phyloP scores from a whole-genome alignment of 2,329 filamentous ascomycete species.

The Orbilia quercus region DNA sequence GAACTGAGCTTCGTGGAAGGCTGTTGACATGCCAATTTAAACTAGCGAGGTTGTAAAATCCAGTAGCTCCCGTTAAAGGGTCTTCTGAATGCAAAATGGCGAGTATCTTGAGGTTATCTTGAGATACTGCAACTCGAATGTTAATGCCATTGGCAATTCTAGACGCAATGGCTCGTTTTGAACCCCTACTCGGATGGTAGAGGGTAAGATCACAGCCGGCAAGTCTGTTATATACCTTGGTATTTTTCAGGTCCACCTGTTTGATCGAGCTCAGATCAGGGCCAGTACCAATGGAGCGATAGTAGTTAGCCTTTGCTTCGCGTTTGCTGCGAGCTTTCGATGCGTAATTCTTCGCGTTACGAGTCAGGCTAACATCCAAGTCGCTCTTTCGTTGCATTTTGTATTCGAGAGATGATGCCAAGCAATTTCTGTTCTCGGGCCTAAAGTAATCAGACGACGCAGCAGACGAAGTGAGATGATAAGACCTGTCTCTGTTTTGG shows the following conservation, averaged over 20 bases:
- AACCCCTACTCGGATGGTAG: constrained; percentile 15
- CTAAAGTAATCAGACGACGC: constrained; percentile 5
- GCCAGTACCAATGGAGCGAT: constrained; percentile 8
- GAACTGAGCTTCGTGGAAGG: constrained; percentile 17
- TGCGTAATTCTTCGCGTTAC: no score
- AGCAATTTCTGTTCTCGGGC: not conserved
- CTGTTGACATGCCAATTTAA: constrained; percentile 38
- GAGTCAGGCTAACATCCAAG: no score
- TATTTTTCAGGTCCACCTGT: constrained; percentile 17
- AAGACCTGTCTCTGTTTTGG: not conserved
- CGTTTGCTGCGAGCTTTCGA: not conserved
- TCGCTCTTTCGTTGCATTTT: not conserved
- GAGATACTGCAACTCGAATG: constrained; percentile 19
- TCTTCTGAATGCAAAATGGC: constrained; percentile 17
- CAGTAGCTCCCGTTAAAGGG: not conserved
- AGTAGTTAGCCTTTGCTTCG: constrained; percentile 19
- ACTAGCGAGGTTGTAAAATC: constrained; percentile 31
- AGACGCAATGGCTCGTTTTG: not conserved
- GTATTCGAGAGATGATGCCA: not conserved
- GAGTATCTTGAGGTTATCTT: constrained; percentile 25
- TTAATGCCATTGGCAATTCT: constrained; percentile 11
- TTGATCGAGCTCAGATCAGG: constrained; percentile 9
- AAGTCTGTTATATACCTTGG: constrained; percentile 25
- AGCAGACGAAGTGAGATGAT: constrained; percentile 3
- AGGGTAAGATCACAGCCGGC: constrained; percentile 22